phyloP scores from a whole-genome alignment of 1,139 yeast genomes.

The Candida glucosophila region DNA sequence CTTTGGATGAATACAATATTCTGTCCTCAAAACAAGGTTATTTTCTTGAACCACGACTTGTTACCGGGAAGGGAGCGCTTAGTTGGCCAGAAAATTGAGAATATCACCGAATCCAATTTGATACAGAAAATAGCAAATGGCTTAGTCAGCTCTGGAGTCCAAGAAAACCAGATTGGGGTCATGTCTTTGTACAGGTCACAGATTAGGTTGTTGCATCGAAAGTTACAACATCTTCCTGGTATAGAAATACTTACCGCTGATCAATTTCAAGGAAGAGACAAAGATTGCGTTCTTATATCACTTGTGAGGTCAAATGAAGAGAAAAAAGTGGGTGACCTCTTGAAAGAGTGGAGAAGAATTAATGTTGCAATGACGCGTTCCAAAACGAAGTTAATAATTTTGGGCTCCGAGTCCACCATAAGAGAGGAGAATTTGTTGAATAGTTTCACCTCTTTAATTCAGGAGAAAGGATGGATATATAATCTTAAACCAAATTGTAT shows the following conservation, averaged over 20 bases:
- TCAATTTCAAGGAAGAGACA: slow-evolving; percentile 93
- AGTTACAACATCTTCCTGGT: slow-evolving; percentile 28
- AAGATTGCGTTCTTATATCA: slow-evolving; percentile 81
- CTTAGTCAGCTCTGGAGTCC: slow-evolving; percentile 53
- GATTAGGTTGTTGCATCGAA: slow-evolving; percentile 43
- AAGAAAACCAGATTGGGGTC: slow-evolving; percentile 59
- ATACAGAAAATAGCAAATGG: slow-evolving; percentile 56
- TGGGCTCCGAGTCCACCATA: slow-evolving; percentile 71
- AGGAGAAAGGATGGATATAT: slow-evolving; percentile 57
- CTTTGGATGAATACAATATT: slow-evolving; percentile 28
- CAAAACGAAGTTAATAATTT: slow-evolving; percentile 66
- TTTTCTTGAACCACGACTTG: slow-evolving; percentile 72
- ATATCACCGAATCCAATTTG: slow-evolving; percentile 61
- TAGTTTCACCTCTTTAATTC: slow-evolving; percentile 55
- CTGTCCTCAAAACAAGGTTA: slow-evolving; percentile 41
- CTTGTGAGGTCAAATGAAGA: slow-evolving; percentile 72
- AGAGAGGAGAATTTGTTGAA: slow-evolving; percentile 45
- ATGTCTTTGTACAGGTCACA: slow-evolving; percentile 89
- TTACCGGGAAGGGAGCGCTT: slow-evolving; percentile 52
- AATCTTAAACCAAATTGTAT: slow-evolving; percentile 41
- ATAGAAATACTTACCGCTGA: slow-evolving; percentile 89
- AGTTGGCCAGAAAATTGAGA: slow-evolving; percentile 61
- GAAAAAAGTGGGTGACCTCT: slow-evolving; percentile 64
- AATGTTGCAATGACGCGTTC: slow-evolving; percentile 95
- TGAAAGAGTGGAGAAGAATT: slow-evolving; percentile 84